These are phyloP conservation scores for Ocimum tenuiflorum DNA, from an alignment of 257 asterid genomes.

Conservation along the genomic window DNA sequence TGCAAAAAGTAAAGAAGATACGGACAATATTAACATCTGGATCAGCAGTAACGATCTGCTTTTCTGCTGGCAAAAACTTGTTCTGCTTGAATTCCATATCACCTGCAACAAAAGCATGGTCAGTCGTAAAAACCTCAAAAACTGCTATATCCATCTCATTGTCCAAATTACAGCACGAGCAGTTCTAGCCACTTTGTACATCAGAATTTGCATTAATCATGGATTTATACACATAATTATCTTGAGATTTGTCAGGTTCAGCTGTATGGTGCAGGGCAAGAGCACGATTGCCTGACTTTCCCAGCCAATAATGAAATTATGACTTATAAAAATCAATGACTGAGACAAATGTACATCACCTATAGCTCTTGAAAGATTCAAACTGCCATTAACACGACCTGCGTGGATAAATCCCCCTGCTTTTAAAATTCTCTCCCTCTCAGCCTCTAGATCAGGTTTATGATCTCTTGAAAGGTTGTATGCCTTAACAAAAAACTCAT, in stretches of 20 bases:
- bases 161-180: not conserved
- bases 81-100: conserved; percentile 99
- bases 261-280: not conserved
- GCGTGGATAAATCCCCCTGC: conserved; percentile 95
- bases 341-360: conserved; percentile 33
- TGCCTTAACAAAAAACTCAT: conserved; percentile 43
- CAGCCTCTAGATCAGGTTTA: conserved; percentile 87
- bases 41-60: conserved; percentile 84
- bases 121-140: not conserved
- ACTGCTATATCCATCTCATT: not conserved
- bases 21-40: conserved; percentile 85
- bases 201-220: not conserved
- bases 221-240: not conserved
- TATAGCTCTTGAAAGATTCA: conserved; percentile 92
- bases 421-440: conserved; percentile 79
- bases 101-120: conserved; percentile 44
- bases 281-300: not conserved
- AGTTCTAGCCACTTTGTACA: not conserved
- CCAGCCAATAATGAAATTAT: not conserved
- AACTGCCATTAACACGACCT: conserved; percentile 89
- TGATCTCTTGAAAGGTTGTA: conserved; percentile 94
- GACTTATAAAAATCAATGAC: not conserved
- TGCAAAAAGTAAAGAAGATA: conserved; percentile 10
- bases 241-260: not conserved
- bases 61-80: conserved; percentile 76